Evolutionary conservation across 768 basidiomycete genomes (phyloP).

Genomic region (Agaricus sinodeliciosus): DNA sequence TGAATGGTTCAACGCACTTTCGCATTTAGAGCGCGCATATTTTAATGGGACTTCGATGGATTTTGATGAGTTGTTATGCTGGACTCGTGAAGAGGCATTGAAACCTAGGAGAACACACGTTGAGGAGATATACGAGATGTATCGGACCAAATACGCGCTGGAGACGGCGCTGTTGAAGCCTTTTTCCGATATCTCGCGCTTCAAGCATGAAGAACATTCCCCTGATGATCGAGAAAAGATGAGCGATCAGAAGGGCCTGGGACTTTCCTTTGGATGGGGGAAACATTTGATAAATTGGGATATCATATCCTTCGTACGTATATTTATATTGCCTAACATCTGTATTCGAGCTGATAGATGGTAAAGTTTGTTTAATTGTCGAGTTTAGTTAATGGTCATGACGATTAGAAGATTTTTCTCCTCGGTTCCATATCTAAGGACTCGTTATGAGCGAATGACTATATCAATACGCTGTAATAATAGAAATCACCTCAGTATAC

Average conservation of each 20-base stretch:
- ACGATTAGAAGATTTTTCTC: no score
- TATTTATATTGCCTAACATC: not conserved
- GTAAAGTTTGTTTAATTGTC: not conserved
- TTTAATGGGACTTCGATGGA: not conserved
- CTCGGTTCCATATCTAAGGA: no score
- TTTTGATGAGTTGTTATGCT: not conserved
- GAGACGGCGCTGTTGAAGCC: not conserved
- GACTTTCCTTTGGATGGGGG: not conserved
- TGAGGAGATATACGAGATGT: not conserved
- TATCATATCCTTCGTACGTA: not conserved
- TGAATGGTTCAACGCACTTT: not conserved
- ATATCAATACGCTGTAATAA: no score
- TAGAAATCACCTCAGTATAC: no score
- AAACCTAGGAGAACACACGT: not conserved
- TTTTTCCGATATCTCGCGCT: constrained; percentile 5
- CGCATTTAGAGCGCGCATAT: constrained; percentile 1
- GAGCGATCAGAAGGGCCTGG: not conserved
- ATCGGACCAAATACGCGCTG: not conserved
- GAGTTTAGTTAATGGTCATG: not conserved
- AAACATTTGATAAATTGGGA: not conserved
- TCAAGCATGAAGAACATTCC: not conserved
- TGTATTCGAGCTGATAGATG: not conserved
- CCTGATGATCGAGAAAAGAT: not conserved
- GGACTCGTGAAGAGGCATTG: not conserved
- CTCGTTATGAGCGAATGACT: no score